Evolutionary conservation across 164 flowering plant genomes (phyloP).

Genomic region (Berberis vulgaris): DNA sequence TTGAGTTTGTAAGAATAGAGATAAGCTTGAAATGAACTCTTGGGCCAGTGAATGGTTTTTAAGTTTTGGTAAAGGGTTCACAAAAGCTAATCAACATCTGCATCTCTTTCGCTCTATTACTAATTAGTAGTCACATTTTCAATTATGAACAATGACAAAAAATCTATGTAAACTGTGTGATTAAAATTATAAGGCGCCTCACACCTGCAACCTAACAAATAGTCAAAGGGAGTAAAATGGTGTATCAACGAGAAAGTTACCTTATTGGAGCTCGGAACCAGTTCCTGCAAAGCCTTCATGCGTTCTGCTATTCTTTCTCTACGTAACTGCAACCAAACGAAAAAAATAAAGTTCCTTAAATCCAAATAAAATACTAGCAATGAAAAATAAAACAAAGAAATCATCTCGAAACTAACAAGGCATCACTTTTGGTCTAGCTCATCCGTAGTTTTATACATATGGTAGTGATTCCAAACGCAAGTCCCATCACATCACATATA

Average conservation of each 20-base stretch:
- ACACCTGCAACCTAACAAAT: not conserved
- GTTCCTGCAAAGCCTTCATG: conserved; percentile 88
- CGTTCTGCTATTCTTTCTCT: conserved; percentile 94
- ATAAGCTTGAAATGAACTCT: no score
- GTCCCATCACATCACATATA: no score
- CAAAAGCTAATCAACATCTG: no score
- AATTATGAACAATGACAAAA: no score
- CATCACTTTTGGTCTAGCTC: no score
- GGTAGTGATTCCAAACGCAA: no score
- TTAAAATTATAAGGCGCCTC: not conserved
- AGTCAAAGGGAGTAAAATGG: not conserved
- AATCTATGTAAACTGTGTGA: not conserved
- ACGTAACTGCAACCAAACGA: conserved; percentile 52
- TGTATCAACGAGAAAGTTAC: conserved; percentile 21
- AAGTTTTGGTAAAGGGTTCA: no score
- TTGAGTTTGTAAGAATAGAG: no score
- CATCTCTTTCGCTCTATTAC: no score
- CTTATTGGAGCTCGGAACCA: conserved; percentile 95
- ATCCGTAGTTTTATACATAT: not conserved
- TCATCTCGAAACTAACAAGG: no score
- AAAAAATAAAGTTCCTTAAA: not conserved
- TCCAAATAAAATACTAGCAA: not conserved
- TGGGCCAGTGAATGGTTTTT: no score
- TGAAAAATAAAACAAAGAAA: not conserved
- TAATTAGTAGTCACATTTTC: no score